Conservation (phyloP, 768 basidiomycete species). For the Omphalotus guepiniiformis region DNA sequence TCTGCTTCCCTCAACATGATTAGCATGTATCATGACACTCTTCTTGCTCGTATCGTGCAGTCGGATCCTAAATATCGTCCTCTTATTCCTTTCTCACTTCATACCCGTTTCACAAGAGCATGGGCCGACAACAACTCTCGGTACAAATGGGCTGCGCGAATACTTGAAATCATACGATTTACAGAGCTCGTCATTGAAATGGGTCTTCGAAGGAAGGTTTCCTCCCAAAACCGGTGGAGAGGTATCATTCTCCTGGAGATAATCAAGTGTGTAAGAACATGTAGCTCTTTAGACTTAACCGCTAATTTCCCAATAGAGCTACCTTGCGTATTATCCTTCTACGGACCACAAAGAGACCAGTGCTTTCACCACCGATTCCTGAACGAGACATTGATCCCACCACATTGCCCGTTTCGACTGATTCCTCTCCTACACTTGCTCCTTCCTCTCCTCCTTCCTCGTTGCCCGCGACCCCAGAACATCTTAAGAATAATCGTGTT, state of each 20-base stretch:
- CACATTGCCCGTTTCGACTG: slow-evolving; percentile 48
- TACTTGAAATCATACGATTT: slow-evolving; percentile 74
- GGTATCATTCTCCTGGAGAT: slow-evolving; percentile 73
- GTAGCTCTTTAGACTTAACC: slow-evolving; percentile 8
- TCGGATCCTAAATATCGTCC: slow-evolving; percentile 67
- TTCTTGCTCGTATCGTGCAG: slow-evolving; percentile 67
- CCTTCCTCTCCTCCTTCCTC: slow-evolving; percentile 56
- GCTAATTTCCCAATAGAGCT: slow-evolving; percentile 44
- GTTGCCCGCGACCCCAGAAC: slow-evolving; percentile 65
- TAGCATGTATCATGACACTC: slow-evolving; percentile 92
- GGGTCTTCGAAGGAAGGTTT: slow-evolving; percentile 69
- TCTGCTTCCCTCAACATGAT: slow-evolving; percentile 83
- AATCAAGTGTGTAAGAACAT: slow-evolving; percentile 64
- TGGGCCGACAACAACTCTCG: slow-evolving; percentile 67
- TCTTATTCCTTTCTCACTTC: slow-evolving; percentile 69
- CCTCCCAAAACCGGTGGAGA: slow-evolving; percentile 66
- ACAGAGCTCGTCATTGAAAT: slow-evolving; percentile 88
- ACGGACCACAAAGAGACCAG: slow-evolving; percentile 69
- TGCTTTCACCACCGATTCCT: slow-evolving; percentile 75
- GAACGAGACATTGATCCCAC: slow-evolving; percentile 86
- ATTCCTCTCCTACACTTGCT: slow-evolving; percentile 57
- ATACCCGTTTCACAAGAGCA: slow-evolving; percentile 86
- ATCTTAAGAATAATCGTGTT: slow-evolving; percentile 73
- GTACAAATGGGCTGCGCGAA: slow-evolving; percentile 79
- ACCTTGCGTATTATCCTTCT: slow-evolving; percentile 70